phyloP scores from a whole-genome alignment of 495 filamentous ascomycete genomes.

The Penicillium fimorum region DNA sequence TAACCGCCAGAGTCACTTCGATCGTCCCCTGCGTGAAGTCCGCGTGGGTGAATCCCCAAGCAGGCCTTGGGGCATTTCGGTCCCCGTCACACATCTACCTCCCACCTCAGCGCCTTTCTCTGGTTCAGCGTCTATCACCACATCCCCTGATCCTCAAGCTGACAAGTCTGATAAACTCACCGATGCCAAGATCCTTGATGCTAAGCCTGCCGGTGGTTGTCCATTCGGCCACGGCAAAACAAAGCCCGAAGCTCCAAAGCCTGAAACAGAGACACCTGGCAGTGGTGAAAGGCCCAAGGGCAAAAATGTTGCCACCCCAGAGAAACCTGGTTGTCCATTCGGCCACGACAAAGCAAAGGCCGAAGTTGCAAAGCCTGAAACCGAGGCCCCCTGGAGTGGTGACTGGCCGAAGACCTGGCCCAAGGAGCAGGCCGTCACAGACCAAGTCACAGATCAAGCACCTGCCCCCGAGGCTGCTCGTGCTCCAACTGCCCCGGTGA shows the following conservation, averaged over 20 bases:
- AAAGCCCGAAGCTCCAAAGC: conserved; percentile 19
- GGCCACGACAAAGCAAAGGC: conserved; percentile 12
- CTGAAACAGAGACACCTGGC: conserved; percentile 1
- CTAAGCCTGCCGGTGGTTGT: conserved; percentile 40
- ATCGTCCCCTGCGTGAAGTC: conserved; percentile 77
- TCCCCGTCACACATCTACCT: conserved; percentile 55
- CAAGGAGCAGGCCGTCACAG: background rate
- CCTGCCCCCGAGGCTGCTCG: background rate
- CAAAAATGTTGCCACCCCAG: conserved; percentile 5
- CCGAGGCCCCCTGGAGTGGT: background rate
- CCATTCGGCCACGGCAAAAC: conserved; percentile 49
- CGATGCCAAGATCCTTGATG: conserved; percentile 11
- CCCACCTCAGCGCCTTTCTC: conserved; percentile 26
- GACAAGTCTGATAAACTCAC: conserved; percentile 17
- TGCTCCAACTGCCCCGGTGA: conserved; percentile 1
- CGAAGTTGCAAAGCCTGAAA: conserved; percentile 13
- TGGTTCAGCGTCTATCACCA: conserved; percentile 21
- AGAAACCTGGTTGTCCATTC: conserved; percentile 12
- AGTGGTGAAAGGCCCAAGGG: conserved; percentile 14
- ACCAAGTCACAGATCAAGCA: background rate
- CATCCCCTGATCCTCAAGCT: conserved; percentile 18
- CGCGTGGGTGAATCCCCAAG: conserved; percentile 86
- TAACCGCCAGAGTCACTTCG: conserved; percentile 61
- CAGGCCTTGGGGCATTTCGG: conserved; percentile 84
- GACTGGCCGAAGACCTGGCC: conserved; percentile 1